Percentiles rank a stretch among this genome's conserved stretches.
Evolutionary conservation across 179 eudicot species (phyloP).

Genomic region (Carnegiea gigantea): DNA sequence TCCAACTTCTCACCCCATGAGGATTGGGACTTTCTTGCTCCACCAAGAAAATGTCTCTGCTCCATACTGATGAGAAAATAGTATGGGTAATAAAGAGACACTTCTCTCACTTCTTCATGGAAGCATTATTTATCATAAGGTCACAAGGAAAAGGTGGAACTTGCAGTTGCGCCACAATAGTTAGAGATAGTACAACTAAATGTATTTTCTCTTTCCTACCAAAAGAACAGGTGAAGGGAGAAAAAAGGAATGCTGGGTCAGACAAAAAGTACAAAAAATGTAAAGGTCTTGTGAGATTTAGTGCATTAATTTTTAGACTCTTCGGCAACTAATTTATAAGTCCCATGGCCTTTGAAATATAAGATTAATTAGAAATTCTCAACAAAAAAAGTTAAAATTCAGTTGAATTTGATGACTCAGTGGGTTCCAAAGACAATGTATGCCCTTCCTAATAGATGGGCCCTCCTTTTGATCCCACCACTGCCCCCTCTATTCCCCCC

Average conservation of each 20-base stretch:
- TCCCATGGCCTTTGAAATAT: too few species aligned
- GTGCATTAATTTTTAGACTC: too few species aligned
- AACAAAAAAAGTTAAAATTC: too few species aligned
- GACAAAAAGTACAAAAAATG: not conserved
- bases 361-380: too few species aligned
- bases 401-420: too few species aligned
- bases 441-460: too few species aligned
- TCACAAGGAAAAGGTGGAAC: not conserved
- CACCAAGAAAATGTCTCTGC: too few species aligned
- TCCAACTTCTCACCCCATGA: not conserved
- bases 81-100: not conserved
- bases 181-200: not conserved
- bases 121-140: not conserved
- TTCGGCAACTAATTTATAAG: too few species aligned
- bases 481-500: too few species aligned
- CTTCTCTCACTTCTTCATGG: not conserved
- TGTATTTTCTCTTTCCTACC: not conserved
- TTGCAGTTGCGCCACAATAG: not conserved
- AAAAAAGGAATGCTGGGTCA: not conserved
- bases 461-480: too few species aligned
- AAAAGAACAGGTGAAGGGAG: not conserved
- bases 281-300: not conserved
- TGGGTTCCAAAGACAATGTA: too few species aligned
- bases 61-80: not conserved
- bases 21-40: not conserved